Conservation (phyloP, 2,329 filamentous ascomycete genomes). For the Huntiella decipiens region DNA sequence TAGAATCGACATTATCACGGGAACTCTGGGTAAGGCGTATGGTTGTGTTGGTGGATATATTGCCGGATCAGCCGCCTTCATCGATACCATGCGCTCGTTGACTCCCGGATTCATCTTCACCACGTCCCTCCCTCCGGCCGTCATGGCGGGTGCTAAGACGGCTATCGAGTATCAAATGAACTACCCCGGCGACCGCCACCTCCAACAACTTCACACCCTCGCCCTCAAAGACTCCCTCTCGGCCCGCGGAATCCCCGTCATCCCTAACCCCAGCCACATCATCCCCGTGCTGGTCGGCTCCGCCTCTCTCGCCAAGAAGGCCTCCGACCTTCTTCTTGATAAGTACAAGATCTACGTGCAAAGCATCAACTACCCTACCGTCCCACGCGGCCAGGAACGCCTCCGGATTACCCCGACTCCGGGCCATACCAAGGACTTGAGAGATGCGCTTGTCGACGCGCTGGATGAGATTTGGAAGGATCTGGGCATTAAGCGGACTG, state of each 20-base stretch:
- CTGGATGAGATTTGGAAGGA: constrained; percentile 77
- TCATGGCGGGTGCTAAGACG: constrained; percentile 82
- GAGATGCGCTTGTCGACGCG: constrained; percentile 61
- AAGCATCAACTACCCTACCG: constrained; percentile 97
- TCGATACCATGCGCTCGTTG: constrained; percentile 84
- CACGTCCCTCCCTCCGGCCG: constrained; percentile 83
- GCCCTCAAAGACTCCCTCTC: constrained; percentile 74
- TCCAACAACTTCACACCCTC: constrained; percentile 92
- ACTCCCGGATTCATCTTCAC: constrained; percentile 98
- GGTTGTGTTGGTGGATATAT: constrained; percentile 97
- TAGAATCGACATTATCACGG: constrained; percentile 92
- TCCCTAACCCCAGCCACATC: constrained; percentile 94
- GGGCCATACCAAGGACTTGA: constrained; percentile 69
- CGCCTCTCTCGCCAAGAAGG: constrained; percentile 77
- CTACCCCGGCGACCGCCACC: constrained; percentile 66
- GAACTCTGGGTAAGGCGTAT: constrained; percentile 92
- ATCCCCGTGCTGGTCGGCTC: constrained; percentile 86
- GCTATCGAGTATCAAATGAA: constrained; percentile 88
- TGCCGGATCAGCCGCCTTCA: constrained; percentile 66
- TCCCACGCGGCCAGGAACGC: constrained; percentile 92
- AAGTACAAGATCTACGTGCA: constrained; percentile 94
- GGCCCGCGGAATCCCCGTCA: constrained; percentile 76
- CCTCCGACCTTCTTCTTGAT: constrained; percentile 76
- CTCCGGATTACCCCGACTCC: constrained; percentile 92
- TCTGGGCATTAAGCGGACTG: constrained; percentile 78